Base-by-base conservation (phyloP, 139 green algal genomes). In the Chlorella sp. region DNA sequence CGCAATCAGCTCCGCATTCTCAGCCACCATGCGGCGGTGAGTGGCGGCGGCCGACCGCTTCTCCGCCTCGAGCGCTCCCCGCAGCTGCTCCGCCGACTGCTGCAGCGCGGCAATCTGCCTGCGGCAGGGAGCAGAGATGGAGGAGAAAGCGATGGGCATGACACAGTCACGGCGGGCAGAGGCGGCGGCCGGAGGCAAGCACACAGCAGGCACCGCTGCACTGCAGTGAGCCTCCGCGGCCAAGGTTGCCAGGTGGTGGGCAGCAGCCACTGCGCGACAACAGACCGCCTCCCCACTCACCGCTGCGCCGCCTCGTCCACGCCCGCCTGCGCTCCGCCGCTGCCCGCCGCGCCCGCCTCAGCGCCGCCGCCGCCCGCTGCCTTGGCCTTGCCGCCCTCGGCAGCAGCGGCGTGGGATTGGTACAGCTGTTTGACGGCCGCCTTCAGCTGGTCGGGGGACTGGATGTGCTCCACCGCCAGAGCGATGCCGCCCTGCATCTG, bases 1-100 rank as follows among this genome's bases (percentile, higher is more conserved):
- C 81, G 94, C 92, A 79, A 95, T 94, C 87, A 98, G 91, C 13
- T 90, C 89, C 13, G 95, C 94, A 82, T 98, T 98, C 87, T 98
- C 93, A 32, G 86, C 41, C 88, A 95, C 93, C 70, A 94, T 87
- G n/a, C 74, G 76, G 87, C 87, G 56, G 9, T 83, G 65, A 17
- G 25, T 64, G 34, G 83, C 72, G 4, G 47, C 64, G 2, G 36
- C 55, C 4, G 47, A 28, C 15, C 62, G 56, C 34, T 62, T 62
- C 80, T 98, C 92, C 83, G 93, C 94, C 2, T 91, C 84, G 72
- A 98, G 89, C 91, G 98, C 96, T 32, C 83, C 85, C 89, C 96
- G 95, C 6, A 98, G 88, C 41, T 64, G 83, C 62, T 90, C 83
- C 75, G 98, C 91, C 5, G 90, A 96, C 81, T 93, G 94, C 90